Conservation (phyloP, 371 early-diverging fungal genomes). For the Syncephalastrum monosporum region DNA sequence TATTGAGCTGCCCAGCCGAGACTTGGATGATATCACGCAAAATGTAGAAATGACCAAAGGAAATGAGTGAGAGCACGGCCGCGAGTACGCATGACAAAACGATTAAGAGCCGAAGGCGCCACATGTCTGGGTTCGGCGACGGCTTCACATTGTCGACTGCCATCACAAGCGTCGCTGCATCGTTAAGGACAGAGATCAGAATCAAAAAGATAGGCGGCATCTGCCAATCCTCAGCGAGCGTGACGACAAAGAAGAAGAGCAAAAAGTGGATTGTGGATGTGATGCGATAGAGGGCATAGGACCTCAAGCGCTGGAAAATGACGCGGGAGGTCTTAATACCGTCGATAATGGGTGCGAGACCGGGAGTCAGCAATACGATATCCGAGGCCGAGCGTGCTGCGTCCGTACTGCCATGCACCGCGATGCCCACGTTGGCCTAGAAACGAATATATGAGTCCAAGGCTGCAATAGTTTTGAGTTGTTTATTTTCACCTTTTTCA, state of each 20-base stretch:
- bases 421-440: constrained; percentile 81
- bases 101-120: constrained; percentile 85
- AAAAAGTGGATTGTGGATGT: constrained; percentile 91
- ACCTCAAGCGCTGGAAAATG: constrained; percentile 90
- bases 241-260: constrained; percentile 89
- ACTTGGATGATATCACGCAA: constrained; percentile 61
- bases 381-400: constrained; percentile 93
- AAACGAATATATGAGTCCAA: background rate
- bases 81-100: constrained; percentile 78
- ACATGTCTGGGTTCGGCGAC: constrained; percentile 81
- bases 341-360: constrained; percentile 86
- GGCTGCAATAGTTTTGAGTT: background rate
- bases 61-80: constrained; percentile 66
- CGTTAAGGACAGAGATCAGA: constrained; percentile 84
- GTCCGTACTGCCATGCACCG: constrained; percentile 88
- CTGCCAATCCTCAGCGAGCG: constrained; percentile 77
- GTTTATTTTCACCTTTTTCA: constrained; percentile 55
- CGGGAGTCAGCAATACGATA: constrained; percentile 87
- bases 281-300: constrained; percentile 89
- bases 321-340: constrained; percentile 81
- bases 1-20: constrained; percentile 47
- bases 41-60: constrained; percentile 83
- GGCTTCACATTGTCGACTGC: constrained; percentile 88
- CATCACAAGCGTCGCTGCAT: constrained; percentile 90
- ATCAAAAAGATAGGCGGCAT: constrained; percentile 85